phyloP scores from a whole-genome alignment of 2,329 filamentous ascomycete genomes.

The Xylariales sp. region DNA sequence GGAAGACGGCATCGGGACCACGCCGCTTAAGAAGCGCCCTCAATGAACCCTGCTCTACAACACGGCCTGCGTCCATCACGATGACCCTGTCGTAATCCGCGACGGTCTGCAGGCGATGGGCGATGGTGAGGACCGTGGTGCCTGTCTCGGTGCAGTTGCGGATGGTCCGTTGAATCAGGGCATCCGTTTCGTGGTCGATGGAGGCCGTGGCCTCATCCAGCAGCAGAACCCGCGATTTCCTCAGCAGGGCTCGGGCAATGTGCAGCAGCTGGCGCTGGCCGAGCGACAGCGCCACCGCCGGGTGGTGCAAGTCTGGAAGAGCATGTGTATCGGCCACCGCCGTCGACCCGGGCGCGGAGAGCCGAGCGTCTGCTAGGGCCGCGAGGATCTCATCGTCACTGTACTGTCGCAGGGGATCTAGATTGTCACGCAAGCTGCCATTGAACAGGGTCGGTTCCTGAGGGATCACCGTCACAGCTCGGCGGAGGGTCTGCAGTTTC shows the following conservation, averaged over 20 bases:
- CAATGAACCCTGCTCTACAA: slow-evolving; percentile 65
- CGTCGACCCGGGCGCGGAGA: not conserved
- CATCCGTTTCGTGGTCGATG: slow-evolving; percentile 73
- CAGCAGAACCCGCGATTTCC: slow-evolving; percentile 70
- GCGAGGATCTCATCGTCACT: slow-evolving; percentile 45
- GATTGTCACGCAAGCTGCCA: slow-evolving; percentile 66
- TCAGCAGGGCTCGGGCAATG: slow-evolving; percentile 67
- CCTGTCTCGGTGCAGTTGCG: slow-evolving; percentile 67
- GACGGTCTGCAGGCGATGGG: slow-evolving; percentile 71
- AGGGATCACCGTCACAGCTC: slow-evolving; percentile 72
- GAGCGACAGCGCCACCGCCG: too few species aligned
- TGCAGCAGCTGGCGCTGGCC: slow-evolving; percentile 74
- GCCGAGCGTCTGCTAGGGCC: not conserved
- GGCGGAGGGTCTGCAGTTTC: slow-evolving; percentile 65
- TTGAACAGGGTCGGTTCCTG: slow-evolving; percentile 72
- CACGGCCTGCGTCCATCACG: slow-evolving; percentile 63
- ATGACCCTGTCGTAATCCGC: slow-evolving; percentile 72
- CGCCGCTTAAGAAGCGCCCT: slow-evolving; percentile 49
- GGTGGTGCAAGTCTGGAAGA: too few species aligned
- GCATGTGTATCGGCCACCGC: not conserved
- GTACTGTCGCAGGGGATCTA: slow-evolving; percentile 68
- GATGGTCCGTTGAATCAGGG: slow-evolving; percentile 69
- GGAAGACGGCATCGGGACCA: slow-evolving; percentile 43
- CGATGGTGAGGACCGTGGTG: slow-evolving; percentile 71
- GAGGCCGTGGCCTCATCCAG: slow-evolving; percentile 76